Evolutionary conservation across 2,329 filamentous ascomycete genomes (phyloP).

Genomic region (Ophiostoma sp.): DNA sequence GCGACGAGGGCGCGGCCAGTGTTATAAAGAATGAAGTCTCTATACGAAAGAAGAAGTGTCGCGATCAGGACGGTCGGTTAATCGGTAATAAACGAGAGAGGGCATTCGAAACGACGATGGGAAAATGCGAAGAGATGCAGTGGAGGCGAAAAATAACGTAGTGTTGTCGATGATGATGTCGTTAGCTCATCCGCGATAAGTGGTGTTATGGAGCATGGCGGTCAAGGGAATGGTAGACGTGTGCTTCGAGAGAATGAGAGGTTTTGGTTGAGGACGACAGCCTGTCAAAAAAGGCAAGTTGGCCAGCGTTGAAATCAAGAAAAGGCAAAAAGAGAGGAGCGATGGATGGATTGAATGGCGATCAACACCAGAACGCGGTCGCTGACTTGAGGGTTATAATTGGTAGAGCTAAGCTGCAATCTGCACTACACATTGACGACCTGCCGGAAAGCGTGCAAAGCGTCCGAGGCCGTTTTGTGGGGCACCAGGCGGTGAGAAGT

Average conservation of each 20-base stretch:
- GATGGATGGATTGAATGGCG: constrained; percentile 15
- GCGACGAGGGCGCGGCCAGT: not conserved
- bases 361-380: constrained; percentile 1
- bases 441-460: not conserved
- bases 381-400: not conserved
- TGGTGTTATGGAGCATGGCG: not conserved
- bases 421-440: not conserved
- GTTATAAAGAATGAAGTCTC: not conserved
- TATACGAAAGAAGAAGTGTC: not conserved
- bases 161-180: not conserved
- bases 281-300: not conserved
- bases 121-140: not conserved
- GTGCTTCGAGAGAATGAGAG: not conserved
- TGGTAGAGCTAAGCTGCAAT: not conserved
- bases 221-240: not conserved
- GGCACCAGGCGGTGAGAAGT: not conserved
- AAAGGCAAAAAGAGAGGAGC: not conserved
- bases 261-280: not conserved
- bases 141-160: not conserved
- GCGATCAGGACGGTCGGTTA: not conserved
- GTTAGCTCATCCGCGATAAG: not conserved
- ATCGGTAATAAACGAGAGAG: not conserved
- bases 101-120: not conserved
- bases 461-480: not conserved
- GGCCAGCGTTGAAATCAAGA: not conserved